Percentiles rank a stretch among this genome's conserved stretches.
phyloP scores from a whole-genome alignment of 192 early-diverging fungal genomes.

The Chytriomyces confervae region DNA sequence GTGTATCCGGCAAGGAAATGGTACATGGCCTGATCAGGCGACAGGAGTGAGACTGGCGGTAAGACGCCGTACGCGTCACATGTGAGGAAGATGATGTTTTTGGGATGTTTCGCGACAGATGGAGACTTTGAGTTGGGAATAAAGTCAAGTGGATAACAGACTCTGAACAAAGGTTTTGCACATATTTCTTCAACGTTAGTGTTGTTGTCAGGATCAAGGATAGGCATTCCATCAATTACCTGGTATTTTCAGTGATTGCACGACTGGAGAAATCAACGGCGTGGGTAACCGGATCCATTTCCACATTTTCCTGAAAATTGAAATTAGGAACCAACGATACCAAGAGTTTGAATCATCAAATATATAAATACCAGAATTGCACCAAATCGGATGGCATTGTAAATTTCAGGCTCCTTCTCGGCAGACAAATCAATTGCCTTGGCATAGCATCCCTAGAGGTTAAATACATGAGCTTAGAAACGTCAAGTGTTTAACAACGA shows the following conservation, averaged over 20 bases:
- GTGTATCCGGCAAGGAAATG: constrained; percentile 94
- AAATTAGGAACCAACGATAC: no score
- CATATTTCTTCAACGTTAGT: no score
- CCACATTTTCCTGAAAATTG: constrained; percentile 71
- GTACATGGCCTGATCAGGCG: constrained; percentile 85
- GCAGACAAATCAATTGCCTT: constrained; percentile 90
- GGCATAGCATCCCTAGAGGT: constrained; percentile 81
- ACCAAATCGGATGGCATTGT: constrained; percentile 87
- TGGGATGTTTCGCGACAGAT: constrained; percentile 80
- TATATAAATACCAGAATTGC: constrained; percentile 60
- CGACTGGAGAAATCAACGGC: constrained; percentile 78
- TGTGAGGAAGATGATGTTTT: constrained; percentile 91
- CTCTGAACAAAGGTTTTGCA: constrained; percentile 47
- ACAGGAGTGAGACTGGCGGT: constrained; percentile 81
- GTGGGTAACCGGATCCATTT: constrained; percentile 69
- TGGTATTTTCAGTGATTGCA: constrained; percentile 88
- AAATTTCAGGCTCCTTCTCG: constrained; percentile 96
- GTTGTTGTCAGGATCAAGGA: neutral
- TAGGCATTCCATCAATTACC: neutral
- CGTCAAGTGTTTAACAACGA: neutral
- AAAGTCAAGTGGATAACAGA: constrained; percentile 86
- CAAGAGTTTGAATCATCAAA: no score
- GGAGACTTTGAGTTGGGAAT: constrained; percentile 90
- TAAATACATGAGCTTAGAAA: neutral
- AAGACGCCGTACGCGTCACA: constrained; percentile 93